Evolutionary conservation across 495 filamentous ascomycete genomes (phyloP).

Genomic region (Immersiella caudata): DNA sequence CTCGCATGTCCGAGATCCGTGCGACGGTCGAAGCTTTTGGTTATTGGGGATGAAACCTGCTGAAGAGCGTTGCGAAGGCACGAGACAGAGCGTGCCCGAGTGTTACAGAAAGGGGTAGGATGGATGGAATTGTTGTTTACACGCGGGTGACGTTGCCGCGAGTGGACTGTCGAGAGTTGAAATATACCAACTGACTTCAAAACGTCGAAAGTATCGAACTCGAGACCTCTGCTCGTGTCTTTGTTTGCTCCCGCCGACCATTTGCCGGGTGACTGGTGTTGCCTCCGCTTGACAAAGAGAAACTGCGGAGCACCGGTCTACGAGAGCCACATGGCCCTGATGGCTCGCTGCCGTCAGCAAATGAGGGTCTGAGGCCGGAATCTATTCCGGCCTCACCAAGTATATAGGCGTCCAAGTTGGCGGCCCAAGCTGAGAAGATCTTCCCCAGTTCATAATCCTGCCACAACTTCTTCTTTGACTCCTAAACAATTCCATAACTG

Average conservation of each 20-base stretch:
- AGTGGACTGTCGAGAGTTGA: not conserved
- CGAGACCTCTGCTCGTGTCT: not conserved
- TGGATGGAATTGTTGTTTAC: not conserved
- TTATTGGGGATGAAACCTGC: not conserved
- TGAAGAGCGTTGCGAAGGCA: not conserved
- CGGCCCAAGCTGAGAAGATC: slow-evolving; percentile 35
- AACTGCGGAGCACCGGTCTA: slow-evolving; percentile 1
- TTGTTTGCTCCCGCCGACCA: not conserved
- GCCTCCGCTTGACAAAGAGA: slow-evolving; percentile 36
- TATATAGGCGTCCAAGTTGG: slow-evolving; percentile 52
- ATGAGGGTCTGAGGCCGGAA: slow-evolving; percentile 55
- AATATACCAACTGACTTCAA: not conserved
- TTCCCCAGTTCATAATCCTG: slow-evolving; percentile 26
- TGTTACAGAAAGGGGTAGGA: not conserved
- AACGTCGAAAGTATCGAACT: not conserved
- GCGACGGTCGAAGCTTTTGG: not conserved
- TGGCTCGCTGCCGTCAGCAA: slow-evolving; percentile 7
- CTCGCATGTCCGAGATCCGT: not conserved
- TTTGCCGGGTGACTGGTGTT: slow-evolving; percentile 13
- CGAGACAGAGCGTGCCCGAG: not conserved
- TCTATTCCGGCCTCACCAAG: slow-evolving; percentile 60
- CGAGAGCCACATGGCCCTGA: not conserved
- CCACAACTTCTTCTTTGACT: not conserved
- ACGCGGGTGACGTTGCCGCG: not conserved
- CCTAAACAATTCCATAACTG: not conserved